Evolutionary conservation across 106 monocot species (phyloP), one percentile per base, ranked within the genome.

Genomic region (Dactylorhiza incarnata): DNA sequence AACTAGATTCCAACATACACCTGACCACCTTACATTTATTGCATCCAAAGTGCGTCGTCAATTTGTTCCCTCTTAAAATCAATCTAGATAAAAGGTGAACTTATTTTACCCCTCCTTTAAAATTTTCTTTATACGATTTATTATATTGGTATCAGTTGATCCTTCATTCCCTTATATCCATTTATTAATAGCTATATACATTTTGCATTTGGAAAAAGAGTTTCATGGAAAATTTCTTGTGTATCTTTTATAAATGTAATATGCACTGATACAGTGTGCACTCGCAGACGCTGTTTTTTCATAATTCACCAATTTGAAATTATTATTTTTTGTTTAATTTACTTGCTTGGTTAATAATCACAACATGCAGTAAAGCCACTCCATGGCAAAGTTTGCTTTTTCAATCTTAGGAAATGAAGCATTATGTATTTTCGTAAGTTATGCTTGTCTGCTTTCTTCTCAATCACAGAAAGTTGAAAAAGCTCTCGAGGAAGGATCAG

Each of bases 401-500:
- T 61, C 10, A 11, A 29, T 37, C 24, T 46, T 69, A 17, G 23
- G 6, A 46, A 44, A 7, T 45, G 5, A 16, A 45, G 45, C 69
- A 69, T 69, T 48, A 15, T 16, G 23, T 26, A 13, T 56, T 75
- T 47, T 70, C 49, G 76, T 20, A 29, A 65, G 65, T 11, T 65
- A 12, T 20, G 12, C 29, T 26, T 65, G 29, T 29, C 24, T 26
- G 29, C 78, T 51, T 50, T 74, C 23, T 19, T 17, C 23, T 19
- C 11, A 37, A 48, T 55, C 79, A 55, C 79, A 96, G 93, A 97
- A 97, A 97, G 91, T 97, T 78, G 97, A 97, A 68, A 89, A 89
- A 67, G 97, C 93, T 26, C 86, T 91, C 26, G 76, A 89, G 55
- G 91, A 88, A 79, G 87, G 82, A 58, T 78, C 83, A 54, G 89